Evolutionary conservation across 192 early-diverging fungal species (phyloP).

Genomic region (Podila verticillata): DNA sequence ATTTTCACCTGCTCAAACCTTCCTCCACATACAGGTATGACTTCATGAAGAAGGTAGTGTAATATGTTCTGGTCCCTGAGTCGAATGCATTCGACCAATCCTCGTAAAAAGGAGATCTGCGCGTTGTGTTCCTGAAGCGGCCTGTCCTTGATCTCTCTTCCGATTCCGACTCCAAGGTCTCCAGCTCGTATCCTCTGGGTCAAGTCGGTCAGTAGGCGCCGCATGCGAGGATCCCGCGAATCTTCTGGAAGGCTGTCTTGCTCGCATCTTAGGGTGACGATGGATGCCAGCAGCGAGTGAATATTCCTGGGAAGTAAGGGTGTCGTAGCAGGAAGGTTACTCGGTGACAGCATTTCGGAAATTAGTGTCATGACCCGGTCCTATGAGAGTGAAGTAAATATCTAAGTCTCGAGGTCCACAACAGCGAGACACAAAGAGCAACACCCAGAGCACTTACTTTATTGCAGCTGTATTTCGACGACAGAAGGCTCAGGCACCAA

Average conservation of each 20-base stretch:
- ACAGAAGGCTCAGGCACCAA: slow-evolving; percentile 39
- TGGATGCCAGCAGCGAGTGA: slow-evolving; percentile 9
- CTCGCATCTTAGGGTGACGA: slow-evolving; percentile 15
- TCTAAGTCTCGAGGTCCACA: not conserved
- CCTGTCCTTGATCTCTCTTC: not conserved
- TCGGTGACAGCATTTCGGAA: slow-evolving; percentile 7
- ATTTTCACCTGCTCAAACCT: no score
- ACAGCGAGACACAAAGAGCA: not conserved
- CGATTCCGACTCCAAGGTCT: slow-evolving; percentile 26
- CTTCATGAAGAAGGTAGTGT: slow-evolving; percentile 26
- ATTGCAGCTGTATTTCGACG: slow-evolving; percentile 34
- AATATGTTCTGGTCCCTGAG: slow-evolving; percentile 10
- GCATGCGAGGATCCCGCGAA: slow-evolving; percentile 10
- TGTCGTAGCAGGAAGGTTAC: slow-evolving; percentile 9
- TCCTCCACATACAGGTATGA: slow-evolving; percentile 25
- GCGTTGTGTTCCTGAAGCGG: slow-evolving; percentile 11
- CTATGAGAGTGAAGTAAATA: not conserved
- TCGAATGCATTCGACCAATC: slow-evolving; percentile 29
- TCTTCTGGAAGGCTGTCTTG: slow-evolving; percentile 16
- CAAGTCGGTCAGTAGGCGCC: not conserved
- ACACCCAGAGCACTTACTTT: slow-evolving; percentile 14
- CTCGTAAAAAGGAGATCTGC: slow-evolving; percentile 22
- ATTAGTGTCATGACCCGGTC: slow-evolving; percentile 19
- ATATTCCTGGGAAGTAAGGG: slow-evolving; percentile 34
- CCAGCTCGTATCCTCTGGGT: slow-evolving; percentile 27